phyloP scores from a whole-genome alignment of 1,284 basidiomycete genomes.

The Cystobasidiaceae sp. region DNA sequence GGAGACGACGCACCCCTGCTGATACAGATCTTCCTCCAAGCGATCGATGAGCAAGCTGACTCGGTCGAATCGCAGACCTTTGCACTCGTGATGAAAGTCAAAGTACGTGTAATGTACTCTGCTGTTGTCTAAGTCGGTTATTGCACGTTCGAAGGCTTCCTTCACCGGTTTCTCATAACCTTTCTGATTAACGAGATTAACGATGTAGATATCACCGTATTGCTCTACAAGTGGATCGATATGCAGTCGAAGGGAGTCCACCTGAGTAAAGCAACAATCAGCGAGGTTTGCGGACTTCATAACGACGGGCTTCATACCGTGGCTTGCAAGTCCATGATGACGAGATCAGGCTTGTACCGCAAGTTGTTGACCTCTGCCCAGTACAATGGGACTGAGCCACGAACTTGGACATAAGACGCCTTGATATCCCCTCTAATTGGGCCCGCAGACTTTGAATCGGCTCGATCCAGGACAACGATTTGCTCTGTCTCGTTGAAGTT shows the following conservation, averaged over 20 bases:
- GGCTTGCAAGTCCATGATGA: constrained; percentile 86
- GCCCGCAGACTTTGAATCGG: constrained; percentile 36
- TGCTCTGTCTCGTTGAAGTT: constrained; percentile 57
- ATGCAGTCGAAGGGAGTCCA: constrained; percentile 67
- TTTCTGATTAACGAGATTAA: constrained; percentile 93
- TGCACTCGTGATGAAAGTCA: constrained; percentile 97
- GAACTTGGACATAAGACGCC: constrained; percentile 76
- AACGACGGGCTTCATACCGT: constrained; percentile 48
- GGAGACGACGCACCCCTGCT: constrained; percentile 69
- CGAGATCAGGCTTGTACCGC: constrained; percentile 92
- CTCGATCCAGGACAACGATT: constrained; percentile 68
- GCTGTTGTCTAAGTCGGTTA: constrained; percentile 50
- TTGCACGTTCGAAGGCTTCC: constrained; percentile 81
- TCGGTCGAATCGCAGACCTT: constrained; percentile 89
- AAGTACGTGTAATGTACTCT: constrained; percentile 86
- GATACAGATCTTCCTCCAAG: constrained; percentile 65
- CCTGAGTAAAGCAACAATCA: constrained; percentile 49
- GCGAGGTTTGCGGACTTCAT: not conserved
- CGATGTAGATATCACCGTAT: constrained; percentile 76
- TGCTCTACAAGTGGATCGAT: constrained; percentile 65
- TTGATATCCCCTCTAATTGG: constrained; percentile 54
- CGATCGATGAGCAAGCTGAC: constrained; percentile 76
- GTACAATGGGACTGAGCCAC: constrained; percentile 89
- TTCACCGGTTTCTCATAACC: constrained; percentile 93
- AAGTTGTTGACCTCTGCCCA: constrained; percentile 98